Evolutionary conservation across 2,329 filamentous ascomycete genomes (phyloP).

Genomic region (Eutypella sp.): DNA sequence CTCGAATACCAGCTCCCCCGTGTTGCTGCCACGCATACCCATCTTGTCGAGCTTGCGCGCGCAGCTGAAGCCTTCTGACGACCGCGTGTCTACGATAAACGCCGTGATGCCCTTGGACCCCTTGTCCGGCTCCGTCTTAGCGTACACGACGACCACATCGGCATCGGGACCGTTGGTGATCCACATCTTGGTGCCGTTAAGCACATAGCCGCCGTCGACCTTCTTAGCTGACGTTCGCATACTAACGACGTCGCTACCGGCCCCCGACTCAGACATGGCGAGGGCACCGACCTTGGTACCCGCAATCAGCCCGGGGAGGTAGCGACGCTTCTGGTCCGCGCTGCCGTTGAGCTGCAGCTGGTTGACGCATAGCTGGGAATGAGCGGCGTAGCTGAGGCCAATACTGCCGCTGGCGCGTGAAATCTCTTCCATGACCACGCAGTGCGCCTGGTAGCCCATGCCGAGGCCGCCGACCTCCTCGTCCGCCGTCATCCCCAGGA

Average conservation of each 20-base stretch:
- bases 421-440: conserved; percentile 91
- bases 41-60: conserved; percentile 94
- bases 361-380: conserved; percentile 94
- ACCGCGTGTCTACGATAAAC: conserved; percentile 73
- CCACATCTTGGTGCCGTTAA: conserved; percentile 98
- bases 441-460: conserved; percentile 96
- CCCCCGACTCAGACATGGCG: conserved; percentile 90
- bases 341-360: conserved; percentile 89
- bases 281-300: conserved; percentile 80
- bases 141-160: conserved; percentile 91
- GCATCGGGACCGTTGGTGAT: conserved; percentile 97
- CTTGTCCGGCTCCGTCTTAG: conserved; percentile 78
- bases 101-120: conserved; percentile 91
- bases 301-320: conserved; percentile 74
- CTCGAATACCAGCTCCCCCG: conserved; percentile 88
- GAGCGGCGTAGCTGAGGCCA: conserved; percentile 88
- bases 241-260: conserved; percentile 89
- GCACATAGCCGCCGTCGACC: conserved; percentile 77
- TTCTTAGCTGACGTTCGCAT: conserved; percentile 84
- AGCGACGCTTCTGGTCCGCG: conserved; percentile 70
- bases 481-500: conserved; percentile 89
- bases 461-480: conserved; percentile 85
- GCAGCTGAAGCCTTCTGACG: conserved; percentile 72
- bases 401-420: conserved; percentile 80
- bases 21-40: conserved; percentile 96